Evolutionary conservation across 306 rosid species (phyloP).

Genomic region (Citrullus mucosospermus): DNA sequence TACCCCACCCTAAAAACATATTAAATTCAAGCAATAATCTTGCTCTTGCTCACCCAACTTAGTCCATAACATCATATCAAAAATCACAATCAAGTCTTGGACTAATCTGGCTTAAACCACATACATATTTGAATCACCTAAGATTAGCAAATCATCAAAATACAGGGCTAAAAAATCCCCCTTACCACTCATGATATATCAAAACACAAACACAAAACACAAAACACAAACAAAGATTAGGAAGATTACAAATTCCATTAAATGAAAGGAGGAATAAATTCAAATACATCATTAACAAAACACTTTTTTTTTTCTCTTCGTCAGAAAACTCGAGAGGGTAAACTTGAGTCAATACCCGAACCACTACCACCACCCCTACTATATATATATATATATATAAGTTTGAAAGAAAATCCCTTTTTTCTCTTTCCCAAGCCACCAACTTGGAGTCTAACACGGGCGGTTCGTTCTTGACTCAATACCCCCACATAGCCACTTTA

Average conservation of each 20-base stretch:
- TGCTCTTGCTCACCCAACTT: background rate
- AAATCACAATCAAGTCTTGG: too few relatives aligned
- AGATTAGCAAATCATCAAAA: too few relatives aligned
- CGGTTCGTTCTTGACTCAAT: constrained; percentile 99
- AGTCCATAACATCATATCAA: too few relatives aligned
- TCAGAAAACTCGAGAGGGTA: constrained; percentile 19
- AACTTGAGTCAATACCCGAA: constrained; percentile 99
- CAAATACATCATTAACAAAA: constrained; percentile 6
- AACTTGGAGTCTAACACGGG: constrained; percentile 4
- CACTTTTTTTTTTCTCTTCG: background rate
- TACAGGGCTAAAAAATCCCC: too few relatives aligned
- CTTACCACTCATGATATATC: background rate
- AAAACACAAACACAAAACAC: background rate
- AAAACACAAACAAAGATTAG: background rate
- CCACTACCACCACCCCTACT: constrained; percentile 44
- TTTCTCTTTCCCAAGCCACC: background rate
- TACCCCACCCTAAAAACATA: background rate
- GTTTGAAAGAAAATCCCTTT: background rate
- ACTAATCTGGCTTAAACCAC: too few relatives aligned
- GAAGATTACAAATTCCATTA: background rate
- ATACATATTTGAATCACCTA: too few relatives aligned
- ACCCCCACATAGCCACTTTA: constrained; percentile 22
- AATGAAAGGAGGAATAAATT: background rate
- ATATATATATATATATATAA: background rate
- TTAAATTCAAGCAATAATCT: background rate